phyloP scores from a whole-genome alignment of 176 grass and related monocot genomes.

The Tuctoria greenei region DNA sequence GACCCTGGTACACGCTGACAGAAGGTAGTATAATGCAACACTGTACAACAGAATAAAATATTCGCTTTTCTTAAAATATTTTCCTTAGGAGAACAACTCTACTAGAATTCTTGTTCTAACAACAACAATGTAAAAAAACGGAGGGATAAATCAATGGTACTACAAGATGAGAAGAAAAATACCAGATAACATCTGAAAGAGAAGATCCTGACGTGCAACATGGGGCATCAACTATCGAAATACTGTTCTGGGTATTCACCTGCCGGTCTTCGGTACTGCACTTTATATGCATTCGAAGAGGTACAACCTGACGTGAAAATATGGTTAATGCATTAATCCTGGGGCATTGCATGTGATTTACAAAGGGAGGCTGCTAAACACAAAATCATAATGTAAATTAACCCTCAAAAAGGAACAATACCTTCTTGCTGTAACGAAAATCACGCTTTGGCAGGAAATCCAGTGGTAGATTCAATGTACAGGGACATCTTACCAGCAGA shows the following conservation, averaged over 20 bases:
- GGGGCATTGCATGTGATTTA: background rate
- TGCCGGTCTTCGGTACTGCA: slow-evolving; percentile 46
- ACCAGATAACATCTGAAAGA: slow-evolving; percentile 77
- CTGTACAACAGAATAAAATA: slow-evolving; percentile 8
- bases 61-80: too few relatives aligned
- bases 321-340: background rate
- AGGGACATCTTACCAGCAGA: slow-evolving; percentile 72
- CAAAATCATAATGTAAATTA: background rate
- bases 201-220: slow-evolving; percentile 38
- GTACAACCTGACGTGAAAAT: slow-evolving; percentile 48
- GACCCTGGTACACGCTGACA: background rate
- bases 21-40: slow-evolving; percentile 12
- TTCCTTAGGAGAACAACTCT: too few relatives aligned
- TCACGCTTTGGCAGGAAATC: slow-evolving; percentile 90
- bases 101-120: too few relatives aligned
- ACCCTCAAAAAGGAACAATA: slow-evolving; percentile 29
- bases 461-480: slow-evolving; percentile 65
- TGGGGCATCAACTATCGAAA: slow-evolving; percentile 18
- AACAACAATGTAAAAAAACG: too few relatives aligned
- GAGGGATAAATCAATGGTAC: slow-evolving; percentile 9
- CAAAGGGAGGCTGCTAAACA: slow-evolving; percentile 12
- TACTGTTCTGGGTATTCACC: slow-evolving; percentile 35
- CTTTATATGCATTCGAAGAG: slow-evolving; percentile 68
- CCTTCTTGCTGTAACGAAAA: slow-evolving; percentile 87
- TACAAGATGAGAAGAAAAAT: slow-evolving; percentile 27